A percentile compares a stretch with the other conserved stretches of the same genome.
These are phyloP conservation scores for Ophiostoma perfectum DNA, from an alignment of 2,329 filamentous ascomycete species.

Conservation along the genomic window DNA sequence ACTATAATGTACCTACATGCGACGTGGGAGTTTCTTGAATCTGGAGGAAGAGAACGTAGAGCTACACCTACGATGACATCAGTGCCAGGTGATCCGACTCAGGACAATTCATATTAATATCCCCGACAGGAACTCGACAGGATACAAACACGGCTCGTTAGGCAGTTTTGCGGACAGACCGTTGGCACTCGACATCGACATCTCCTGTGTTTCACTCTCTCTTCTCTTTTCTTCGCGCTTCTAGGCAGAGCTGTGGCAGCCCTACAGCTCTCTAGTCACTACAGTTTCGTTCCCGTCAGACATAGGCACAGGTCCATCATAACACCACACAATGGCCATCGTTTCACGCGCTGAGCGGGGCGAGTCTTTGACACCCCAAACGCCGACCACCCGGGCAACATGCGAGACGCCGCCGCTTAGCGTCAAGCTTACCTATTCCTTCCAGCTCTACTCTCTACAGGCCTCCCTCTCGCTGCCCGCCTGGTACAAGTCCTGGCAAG, in stretches of 20 bases:
- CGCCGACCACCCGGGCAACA: neutral
- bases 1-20: neutral
- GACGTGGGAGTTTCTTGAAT: too few species aligned
- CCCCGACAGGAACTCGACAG: neutral
- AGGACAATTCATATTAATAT: neutral
- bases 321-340: neutral
- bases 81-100: neutral
- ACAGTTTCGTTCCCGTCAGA: neutral
- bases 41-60: too few species aligned
- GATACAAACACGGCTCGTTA: neutral
- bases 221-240: neutral
- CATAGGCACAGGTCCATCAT: neutral
- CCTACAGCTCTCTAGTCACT: neutral
- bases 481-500: neutral
- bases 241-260: neutral
- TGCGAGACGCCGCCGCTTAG: neutral
- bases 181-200: neutral
- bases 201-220: neutral
- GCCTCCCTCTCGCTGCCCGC: neutral
- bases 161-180: neutral
- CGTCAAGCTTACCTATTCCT: neutral
- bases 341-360: neutral
- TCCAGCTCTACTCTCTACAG: constrained; percentile 1
- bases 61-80: neutral
- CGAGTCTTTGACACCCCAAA: neutral